A percentile compares a stretch with the other conserved stretches of the same genome.
These are phyloP conservation scores for Nemania bipapillata DNA, from an alignment of 2,329 filamentous ascomycete species.

Conservation along the genomic window DNA sequence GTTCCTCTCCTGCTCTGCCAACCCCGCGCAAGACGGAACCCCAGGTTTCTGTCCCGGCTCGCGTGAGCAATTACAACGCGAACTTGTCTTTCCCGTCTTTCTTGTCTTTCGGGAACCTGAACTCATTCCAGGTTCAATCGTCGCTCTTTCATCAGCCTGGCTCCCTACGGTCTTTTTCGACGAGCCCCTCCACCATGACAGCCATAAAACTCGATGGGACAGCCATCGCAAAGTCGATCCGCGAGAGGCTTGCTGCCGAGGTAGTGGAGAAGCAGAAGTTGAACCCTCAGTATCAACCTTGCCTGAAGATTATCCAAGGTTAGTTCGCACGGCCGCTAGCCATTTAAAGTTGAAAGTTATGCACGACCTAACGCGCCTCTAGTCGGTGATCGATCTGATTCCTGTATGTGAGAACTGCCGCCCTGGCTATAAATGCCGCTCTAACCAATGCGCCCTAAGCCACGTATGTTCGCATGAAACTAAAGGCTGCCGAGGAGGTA, in stretches of 20 bases:
- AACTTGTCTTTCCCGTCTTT: conserved; percentile 20
- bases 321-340: conserved; percentile 48
- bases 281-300: conserved; percentile 89
- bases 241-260: conserved; percentile 80
- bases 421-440: conserved; percentile 32
- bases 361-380: conserved; percentile 34
- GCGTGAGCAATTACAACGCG: conserved; percentile 22
- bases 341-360: conserved; percentile 30
- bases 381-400: conserved; percentile 95
- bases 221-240: conserved; percentile 90
- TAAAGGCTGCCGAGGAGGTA: conserved; percentile 95
- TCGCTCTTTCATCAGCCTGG: conserved; percentile 35
- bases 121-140: conserved; percentile 29
- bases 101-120: conserved; percentile 9
- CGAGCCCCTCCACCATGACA: conserved; percentile 74
- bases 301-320: conserved; percentile 95
- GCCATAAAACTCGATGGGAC: conserved; percentile 95
- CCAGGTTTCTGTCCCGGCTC: conserved; percentile 22
- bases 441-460: conserved; percentile 62
- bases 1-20: conserved; percentile 26
- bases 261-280: conserved; percentile 82
- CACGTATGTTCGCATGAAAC: conserved; percentile 99
- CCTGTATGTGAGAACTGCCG: conserved; percentile 67
- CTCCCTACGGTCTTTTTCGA: conserved; percentile 54
- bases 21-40: conserved; percentile 36